These are phyloP conservation scores for Phaeophleospora eucalypticola DNA, from an alignment of 2,329 filamentous ascomycete genomes.

Conservation along the genomic window DNA sequence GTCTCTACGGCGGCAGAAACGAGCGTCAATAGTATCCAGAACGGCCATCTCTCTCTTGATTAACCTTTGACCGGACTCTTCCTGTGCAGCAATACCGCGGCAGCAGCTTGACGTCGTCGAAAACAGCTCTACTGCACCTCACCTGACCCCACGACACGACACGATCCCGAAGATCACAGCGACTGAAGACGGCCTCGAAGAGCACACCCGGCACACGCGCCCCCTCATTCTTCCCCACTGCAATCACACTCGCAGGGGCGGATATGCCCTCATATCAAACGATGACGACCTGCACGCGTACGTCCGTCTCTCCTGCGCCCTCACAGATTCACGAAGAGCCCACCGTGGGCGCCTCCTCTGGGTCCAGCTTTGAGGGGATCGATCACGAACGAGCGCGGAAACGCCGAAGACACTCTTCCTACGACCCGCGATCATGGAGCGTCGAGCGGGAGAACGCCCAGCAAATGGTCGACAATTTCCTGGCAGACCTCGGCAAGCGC, in stretches of 20 bases:
- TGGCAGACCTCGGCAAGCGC: constrained; percentile 79
- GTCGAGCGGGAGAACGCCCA: constrained; percentile 48
- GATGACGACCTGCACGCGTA: constrained; percentile 17
- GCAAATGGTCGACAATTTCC: constrained; percentile 64
- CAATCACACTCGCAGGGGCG: neutral
- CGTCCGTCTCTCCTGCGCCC: constrained; percentile 5
- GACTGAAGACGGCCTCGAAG: no score
- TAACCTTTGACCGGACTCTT: neutral
- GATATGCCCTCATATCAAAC: constrained; percentile 8
- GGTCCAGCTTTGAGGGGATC: constrained; percentile 29
- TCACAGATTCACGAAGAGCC: constrained; percentile 43
- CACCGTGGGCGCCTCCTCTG: constrained; percentile 36
- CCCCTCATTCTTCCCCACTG: no score
- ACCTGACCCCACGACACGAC: neutral
- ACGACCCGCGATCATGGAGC: constrained; percentile 42
- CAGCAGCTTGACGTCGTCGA: neutral
- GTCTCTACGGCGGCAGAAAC: neutral
- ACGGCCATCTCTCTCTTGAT: no score
- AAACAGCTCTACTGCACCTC: neutral
- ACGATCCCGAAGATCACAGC: no score
- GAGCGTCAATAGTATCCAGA: no score
- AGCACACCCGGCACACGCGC: no score
- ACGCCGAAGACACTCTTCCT: constrained; percentile 46
- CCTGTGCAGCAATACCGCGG: neutral
- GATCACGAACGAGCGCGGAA: constrained; percentile 35